Base-by-base conservation (phyloP, 768 basidiomycete genomes). In the Glaciozyma antarctica region DNA sequence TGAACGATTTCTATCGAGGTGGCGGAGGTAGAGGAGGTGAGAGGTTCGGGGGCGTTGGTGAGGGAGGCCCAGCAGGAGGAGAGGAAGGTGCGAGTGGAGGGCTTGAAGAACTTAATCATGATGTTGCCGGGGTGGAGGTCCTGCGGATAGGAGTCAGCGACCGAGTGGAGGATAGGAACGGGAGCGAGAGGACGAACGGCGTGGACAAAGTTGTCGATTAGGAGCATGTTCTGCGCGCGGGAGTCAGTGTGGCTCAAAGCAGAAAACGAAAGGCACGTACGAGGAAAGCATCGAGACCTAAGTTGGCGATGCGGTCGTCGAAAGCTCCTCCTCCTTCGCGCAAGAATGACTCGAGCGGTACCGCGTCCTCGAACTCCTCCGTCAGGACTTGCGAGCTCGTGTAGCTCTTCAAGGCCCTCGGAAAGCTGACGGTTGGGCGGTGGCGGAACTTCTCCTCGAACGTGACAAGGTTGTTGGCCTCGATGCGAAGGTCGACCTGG, bases 181-280 rank as follows among this genome's bases (percentile, higher is more conserved):
- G 28, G n/a, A 26, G 62, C 71, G 13, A 75, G 77, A 70, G 79
- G 79, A 17, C 79, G 73, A 68, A 79, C 79, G 24, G 78, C 75
- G 71, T 98, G 95, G 15, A 94, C 91, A 77, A 95, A 99, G 77
- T 99, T 98, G 77, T 99, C 95, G 53, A 99, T 80, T 1, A 99
- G 80, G 24, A 99, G 84, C 95, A 99, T 99, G 78, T 97, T 91
- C 90, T 97, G 47, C 60, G 51, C 73, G 61, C 44, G 65, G 12
- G 41, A n/a, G 57, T 60, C 32, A 21, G 2, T 67, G 49, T 15
- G 6, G 41, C 26, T 38, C 59, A 48, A 49, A 56, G 60, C 22
- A 52, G 44, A 58, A 15, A 28, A 56, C 32, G 48, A 22, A 17
- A 28, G 21, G 21, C 10, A 69, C 88, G 70, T 74, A 90, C 92